phyloP scores from a whole-genome alignment of 2,329 filamentous ascomycete species.

The Emericellopsis atlantica region DNA sequence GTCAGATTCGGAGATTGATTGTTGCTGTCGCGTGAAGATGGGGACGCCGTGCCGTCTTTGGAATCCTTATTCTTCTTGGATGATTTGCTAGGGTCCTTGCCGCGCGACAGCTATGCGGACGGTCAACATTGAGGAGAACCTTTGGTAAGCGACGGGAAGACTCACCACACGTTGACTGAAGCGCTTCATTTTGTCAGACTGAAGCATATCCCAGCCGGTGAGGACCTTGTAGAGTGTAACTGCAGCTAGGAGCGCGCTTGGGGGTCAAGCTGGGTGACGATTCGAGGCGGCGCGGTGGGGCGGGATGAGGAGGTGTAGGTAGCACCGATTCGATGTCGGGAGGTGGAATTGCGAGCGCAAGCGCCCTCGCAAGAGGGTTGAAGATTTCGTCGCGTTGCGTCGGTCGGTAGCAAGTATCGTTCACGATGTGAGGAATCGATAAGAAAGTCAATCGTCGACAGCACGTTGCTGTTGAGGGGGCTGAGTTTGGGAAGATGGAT shows the following conservation, averaged over 20 bases:
- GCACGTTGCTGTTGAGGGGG: background rate
- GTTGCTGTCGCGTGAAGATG: conserved; percentile 43
- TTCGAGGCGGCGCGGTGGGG: conserved; percentile 2
- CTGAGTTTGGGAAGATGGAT: background rate
- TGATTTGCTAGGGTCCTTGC: conserved; percentile 78
- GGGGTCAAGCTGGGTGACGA: background rate
- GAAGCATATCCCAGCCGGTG: background rate
- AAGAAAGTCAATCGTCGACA: background rate
- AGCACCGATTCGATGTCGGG: background rate
- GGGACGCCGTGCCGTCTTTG: conserved; percentile 70
- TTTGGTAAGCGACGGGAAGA: conserved; percentile 20
- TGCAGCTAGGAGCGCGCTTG: background rate
- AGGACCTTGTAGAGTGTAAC: background rate
- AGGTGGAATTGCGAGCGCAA: background rate
- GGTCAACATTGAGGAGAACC: background rate
- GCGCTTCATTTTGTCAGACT: conserved; percentile 69
- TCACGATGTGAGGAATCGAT: background rate
- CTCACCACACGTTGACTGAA: conserved; percentile 93
- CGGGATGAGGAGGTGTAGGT: background rate
- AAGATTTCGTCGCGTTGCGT: background rate
- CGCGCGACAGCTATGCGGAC: conserved; percentile 67
- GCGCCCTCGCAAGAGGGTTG: background rate
- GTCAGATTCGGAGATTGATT: conserved; percentile 56
- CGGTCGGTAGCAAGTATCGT: background rate
- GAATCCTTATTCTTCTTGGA: conserved; percentile 62